Percentiles rank a stretch among this genome's conserved stretches.
These are phyloP conservation scores for Cerioporus squamosus DNA, from an alignment of 1,284 basidiomycete genomes.

Conservation along the genomic window DNA sequence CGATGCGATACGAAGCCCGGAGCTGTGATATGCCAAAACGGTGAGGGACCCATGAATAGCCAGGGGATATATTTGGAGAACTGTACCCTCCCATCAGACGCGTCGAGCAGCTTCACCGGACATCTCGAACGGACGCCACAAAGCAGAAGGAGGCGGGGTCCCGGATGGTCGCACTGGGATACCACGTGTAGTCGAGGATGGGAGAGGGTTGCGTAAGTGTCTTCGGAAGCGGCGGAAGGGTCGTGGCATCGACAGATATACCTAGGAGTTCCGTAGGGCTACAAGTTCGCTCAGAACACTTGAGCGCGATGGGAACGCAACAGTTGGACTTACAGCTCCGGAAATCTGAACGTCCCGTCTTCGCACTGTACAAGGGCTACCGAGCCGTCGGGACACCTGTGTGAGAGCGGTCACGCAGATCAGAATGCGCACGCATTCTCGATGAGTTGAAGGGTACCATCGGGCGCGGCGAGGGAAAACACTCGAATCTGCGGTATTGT, in stretches of 20 bases:
- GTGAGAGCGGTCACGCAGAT: slow-evolving; percentile 5
- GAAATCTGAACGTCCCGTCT: slow-evolving; percentile 56
- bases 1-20: slow-evolving; percentile 88
- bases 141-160: slow-evolving; percentile 79
- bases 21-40: slow-evolving; percentile 49
- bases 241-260: slow-evolving; percentile 7
- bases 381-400: slow-evolving; percentile 73
- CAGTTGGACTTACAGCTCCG: slow-evolving; percentile 40
- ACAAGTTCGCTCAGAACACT: neutral
- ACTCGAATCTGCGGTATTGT: neutral
- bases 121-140: slow-evolving; percentile 75
- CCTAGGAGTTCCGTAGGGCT: slow-evolving; percentile 25
- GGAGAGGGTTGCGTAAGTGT: slow-evolving; percentile 60
- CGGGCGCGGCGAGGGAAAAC: slow-evolving; percentile 51
- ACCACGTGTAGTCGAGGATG: slow-evolving; percentile 82
- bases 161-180: slow-evolving; percentile 66
- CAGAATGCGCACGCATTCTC: neutral
- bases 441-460: slow-evolving; percentile 42
- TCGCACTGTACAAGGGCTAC: slow-evolving; percentile 64
- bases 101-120: slow-evolving; percentile 84
- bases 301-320: neutral
- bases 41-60: slow-evolving; percentile 5
- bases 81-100: slow-evolving; percentile 73
- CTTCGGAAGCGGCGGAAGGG: slow-evolving; percentile 6
- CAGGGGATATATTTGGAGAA: neutral